Base-by-base conservation (phyloP, 768 basidiomycete genomes). In the Russula dissimulans region DNA sequence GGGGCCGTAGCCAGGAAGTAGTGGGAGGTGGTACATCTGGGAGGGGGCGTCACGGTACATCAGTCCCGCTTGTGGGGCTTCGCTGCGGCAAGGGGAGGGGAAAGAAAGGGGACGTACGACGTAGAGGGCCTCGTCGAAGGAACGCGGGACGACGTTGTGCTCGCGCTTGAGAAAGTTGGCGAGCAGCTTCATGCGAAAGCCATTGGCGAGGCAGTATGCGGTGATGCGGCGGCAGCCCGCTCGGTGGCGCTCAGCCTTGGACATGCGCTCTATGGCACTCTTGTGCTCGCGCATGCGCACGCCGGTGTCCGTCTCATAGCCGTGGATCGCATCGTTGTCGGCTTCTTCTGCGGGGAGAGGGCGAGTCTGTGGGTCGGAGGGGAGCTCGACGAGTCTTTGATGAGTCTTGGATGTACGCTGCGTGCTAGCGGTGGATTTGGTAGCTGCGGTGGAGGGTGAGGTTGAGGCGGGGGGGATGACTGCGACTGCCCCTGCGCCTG, bases 91-190 rank as follows among this genome's bases (percentile, higher is more conserved):
- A 3, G 9, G 8, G 29, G 34, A 15, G 64, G 45, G 31, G 49
- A 15, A 6, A 11, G 14, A 26, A 3, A 22, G 31, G 2, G 39
- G n/a, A 79, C 90, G 75, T 63, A 95, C 94, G 58, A 85, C 89
- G 76, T 97, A 97, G 61, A 95, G 73, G 0, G 93, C 94, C 73
- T 97, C 95, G 70, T 97, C 95, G 65, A 91, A 97, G 0, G 91
- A 80, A 60, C 95, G 78, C 1, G 86, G 91, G 10, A 74, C 78
- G 11, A 95, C 93, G 56, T 94, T 95, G 70, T 97, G 95, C 69
- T 97, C 95, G 54, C 95, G 77, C 72, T 95, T 95, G 69, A 97
- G 69, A 68, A 94, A 95, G 2, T 86, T 84, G 11, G 87, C 84
- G 22, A 97, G 73, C 0, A 89, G 73, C 71, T 91, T 94, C 81